phyloP scores from a whole-genome alignment of 1,284 basidiomycete genomes.

The Marasmius tenuissimus region DNA sequence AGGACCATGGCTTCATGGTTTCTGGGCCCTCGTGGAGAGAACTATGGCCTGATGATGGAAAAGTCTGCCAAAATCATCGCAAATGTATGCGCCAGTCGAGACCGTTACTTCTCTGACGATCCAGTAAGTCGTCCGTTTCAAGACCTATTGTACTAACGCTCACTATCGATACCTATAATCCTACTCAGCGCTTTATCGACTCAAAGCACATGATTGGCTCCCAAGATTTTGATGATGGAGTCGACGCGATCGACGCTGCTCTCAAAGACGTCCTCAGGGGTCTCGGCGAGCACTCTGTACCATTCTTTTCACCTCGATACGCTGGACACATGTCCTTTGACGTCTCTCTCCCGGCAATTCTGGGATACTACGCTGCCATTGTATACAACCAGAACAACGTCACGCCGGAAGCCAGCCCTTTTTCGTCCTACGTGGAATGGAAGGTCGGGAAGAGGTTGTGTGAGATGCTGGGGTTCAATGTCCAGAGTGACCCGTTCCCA shows the following conservation, averaged over 20 bases:
- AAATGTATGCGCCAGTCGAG: not conserved
- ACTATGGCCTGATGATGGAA: constrained; percentile 1
- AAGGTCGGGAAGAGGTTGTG: not conserved
- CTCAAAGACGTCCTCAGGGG: constrained; percentile 2
- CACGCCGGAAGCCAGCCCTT: not conserved
- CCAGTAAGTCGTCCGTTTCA: not conserved
- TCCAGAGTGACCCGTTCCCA: not conserved
- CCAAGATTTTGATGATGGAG: not conserved
- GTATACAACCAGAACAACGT: constrained; percentile 45
- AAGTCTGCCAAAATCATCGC: not conserved
- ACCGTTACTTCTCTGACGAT: not conserved
- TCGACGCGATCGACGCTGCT: not conserved
- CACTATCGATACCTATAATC: not conserved
- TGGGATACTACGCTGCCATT: constrained; percentile 37
- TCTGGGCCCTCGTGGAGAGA: constrained; percentile 8
- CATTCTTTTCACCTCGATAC: constrained; percentile 44
- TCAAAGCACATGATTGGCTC: not conserved
- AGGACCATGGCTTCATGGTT: constrained; percentile 5
- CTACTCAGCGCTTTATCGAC: not conserved
- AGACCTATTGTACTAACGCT: not conserved
- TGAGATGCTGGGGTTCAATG: not conserved
- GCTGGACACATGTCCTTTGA: constrained; percentile 41
- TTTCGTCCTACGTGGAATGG: not conserved
- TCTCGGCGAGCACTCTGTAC: constrained; percentile 31
- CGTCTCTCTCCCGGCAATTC: constrained; percentile 35